These are phyloP conservation scores for Leccinum subgranulosum DNA, from an alignment of 768 basidiomycete genomes.

Conservation along the genomic window DNA sequence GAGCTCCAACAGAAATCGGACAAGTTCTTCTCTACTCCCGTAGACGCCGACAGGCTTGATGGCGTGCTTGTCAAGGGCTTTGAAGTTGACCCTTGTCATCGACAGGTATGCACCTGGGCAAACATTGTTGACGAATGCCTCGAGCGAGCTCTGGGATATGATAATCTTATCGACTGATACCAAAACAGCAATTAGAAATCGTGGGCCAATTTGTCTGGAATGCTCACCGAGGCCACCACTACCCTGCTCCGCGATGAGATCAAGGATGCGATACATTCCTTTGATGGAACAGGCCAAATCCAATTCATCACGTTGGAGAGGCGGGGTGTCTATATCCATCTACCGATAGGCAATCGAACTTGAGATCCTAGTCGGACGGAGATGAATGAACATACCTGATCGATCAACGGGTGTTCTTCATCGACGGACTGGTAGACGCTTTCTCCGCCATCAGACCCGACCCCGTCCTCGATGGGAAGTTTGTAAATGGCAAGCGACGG, in stretches of 20 bases:
- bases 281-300: conserved; percentile 33
- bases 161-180: conserved; percentile 58
- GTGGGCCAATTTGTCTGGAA: neutral
- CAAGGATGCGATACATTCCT: conserved; percentile 53
- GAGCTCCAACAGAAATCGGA: conserved; percentile 39
- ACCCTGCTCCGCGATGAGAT: conserved; percentile 49
- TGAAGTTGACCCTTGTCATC: conserved; percentile 56
- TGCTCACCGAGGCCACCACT: conserved; percentile 49
- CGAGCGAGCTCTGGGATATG: conserved; percentile 51
- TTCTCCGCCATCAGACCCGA: conserved; percentile 5
- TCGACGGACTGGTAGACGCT: conserved; percentile 16
- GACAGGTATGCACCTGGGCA: conserved; percentile 51
- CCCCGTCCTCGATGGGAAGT: neutral
- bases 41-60: conserved; percentile 57
- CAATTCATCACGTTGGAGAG: conserved; percentile 11
- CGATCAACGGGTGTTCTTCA: conserved; percentile 1
- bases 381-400: conserved; percentile 10
- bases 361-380: neutral
- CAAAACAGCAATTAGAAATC: neutral
- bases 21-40: conserved; percentile 51
- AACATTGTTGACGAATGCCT: conserved; percentile 45
- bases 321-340: conserved; percentile 16
- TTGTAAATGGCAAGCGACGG: neutral
- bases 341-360: conserved; percentile 1
- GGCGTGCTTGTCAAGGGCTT: conserved; percentile 40